Percentiles rank a stretch among this genome's conserved stretches.
Evolutionary conservation across 441 rosid genomes (phyloP).

Genomic region (Adansonia madagascariensis): DNA sequence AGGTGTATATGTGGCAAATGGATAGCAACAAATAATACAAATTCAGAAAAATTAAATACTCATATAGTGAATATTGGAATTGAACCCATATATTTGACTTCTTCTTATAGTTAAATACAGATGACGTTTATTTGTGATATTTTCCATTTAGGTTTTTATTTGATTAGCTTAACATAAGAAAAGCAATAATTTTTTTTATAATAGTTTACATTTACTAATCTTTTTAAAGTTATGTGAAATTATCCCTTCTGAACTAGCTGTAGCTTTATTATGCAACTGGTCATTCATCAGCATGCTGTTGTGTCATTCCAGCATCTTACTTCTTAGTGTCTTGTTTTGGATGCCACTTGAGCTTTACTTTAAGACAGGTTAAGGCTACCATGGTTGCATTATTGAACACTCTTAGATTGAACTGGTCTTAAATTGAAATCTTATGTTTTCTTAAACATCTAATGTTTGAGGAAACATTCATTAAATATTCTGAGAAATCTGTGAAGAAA

Average conservation of each 20-base stretch:
- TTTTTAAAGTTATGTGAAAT: background rate
- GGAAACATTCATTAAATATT: background rate
- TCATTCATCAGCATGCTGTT: no score
- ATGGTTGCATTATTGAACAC: slow-evolving; percentile 89
- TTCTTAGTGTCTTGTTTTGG: background rate
- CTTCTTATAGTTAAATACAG: no score
- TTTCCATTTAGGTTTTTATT: no score
- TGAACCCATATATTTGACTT: background rate
- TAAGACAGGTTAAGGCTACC: slow-evolving; percentile 79
- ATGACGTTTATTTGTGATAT: no score
- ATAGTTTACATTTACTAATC: no score
- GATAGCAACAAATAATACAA: background rate
- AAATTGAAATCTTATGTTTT: background rate
- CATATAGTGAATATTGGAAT: background rate
- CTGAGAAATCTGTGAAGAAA: background rate
- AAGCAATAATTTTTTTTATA: no score
- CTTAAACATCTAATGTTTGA: background rate
- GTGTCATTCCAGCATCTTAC: slow-evolving; percentile 13
- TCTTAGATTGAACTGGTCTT: slow-evolving; percentile 87
- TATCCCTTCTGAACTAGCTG: background rate
- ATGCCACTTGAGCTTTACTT: slow-evolving; percentile 32
- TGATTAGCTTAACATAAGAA: no score
- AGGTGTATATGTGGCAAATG: background rate
- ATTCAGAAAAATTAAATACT: background rate
- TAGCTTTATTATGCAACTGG: background rate